Base-by-base conservation (phyloP, 2,329 filamentous ascomycete species). In the Pseudogymnoascus sp. region DNA sequence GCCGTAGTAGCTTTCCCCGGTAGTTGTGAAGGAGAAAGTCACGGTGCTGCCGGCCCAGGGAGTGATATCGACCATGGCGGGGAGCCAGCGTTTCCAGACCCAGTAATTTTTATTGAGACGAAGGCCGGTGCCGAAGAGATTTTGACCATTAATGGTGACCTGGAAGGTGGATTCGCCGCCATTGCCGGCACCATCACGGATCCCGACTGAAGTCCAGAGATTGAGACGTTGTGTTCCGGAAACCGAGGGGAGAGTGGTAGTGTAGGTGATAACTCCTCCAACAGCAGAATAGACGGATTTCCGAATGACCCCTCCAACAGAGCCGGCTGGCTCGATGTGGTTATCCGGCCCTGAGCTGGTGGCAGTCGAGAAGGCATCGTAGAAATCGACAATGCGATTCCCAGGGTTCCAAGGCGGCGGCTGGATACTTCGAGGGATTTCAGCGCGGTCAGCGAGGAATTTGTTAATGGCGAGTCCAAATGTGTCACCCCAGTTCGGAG, bases 191-290 rank as follows among this genome's bases (percentile, higher is more conserved):
- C 62, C 64, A 38, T 65, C 64, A 34, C 62, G 61, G 32, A 65
- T 64, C 20, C 62, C 64, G 12, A 65, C 35, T 14, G 64, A 65
- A 1, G 62, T 60, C 64, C 64, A 65, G 30, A 65, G 60, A 57
- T 64, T 64, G 6, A 65, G 59, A 9, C 64, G 58, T 34, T 65
- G 57, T 16, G 38, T 41, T 3, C 35, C 47, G 6, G 58, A 34
- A 4, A 65, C 61, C 6, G 43, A 5, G 37, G 64, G 64, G 4
- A 63, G 62, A 11, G 54, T 38, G 4, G 63, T 38, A 3, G 58
- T 39, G 25, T 63, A 62, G 4, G 43, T 60, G 11, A 65, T 62
- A 7, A 35, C 54, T 3, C 62, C 63, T 7, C 58, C 60, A 1
- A 65, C 64, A 9, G 60, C 60, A 16, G 64, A 65, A 20, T 62